phyloP scores from a whole-genome alignment of 129 eudicot species.

The Chrysanthemum lavandulifolium region DNA sequence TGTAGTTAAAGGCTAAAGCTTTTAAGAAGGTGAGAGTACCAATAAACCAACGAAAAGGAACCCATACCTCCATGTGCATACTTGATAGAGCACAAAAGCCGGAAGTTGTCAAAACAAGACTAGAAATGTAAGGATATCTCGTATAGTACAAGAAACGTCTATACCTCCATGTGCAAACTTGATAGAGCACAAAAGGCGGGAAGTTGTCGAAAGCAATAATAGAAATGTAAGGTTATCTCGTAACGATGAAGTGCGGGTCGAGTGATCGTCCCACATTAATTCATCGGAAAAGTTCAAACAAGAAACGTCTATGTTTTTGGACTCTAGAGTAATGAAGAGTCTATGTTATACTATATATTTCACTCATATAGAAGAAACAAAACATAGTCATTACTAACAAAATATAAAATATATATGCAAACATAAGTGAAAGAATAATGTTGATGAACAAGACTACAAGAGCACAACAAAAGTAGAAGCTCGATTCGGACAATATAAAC shows the following conservation, averaged over 20 bases:
- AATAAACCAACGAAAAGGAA: constrained; percentile 18
- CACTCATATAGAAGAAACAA: background rate
- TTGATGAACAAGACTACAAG: background rate
- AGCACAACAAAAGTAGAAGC: constrained; percentile 5
- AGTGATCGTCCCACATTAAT: constrained; percentile 11
- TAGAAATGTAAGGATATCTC: background rate
- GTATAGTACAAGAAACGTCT: background rate
- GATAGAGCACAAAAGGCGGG: too few relatives aligned
- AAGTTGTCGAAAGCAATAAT: too few relatives aligned
- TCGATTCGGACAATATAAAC: background rate
- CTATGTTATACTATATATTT: background rate
- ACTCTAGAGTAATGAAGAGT: constrained; percentile 6
- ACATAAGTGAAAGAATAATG: background rate
- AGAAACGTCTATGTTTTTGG: background rate
- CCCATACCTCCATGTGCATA: constrained; percentile 26
- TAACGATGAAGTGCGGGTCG: too few relatives aligned
- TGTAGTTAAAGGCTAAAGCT: constrained; percentile 25
- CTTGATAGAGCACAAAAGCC: constrained; percentile 18
- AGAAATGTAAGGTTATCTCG: too few relatives aligned
- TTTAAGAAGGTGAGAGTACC: constrained; percentile 23
- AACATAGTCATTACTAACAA: background rate
- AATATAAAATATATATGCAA: background rate
- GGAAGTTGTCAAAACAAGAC: constrained; percentile 7
- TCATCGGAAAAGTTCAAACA: constrained; percentile 21
- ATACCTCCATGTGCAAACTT: constrained; percentile 22